Base-by-base conservation (phyloP, 345 rosid genomes). In the Eucalyptus albens region DNA sequence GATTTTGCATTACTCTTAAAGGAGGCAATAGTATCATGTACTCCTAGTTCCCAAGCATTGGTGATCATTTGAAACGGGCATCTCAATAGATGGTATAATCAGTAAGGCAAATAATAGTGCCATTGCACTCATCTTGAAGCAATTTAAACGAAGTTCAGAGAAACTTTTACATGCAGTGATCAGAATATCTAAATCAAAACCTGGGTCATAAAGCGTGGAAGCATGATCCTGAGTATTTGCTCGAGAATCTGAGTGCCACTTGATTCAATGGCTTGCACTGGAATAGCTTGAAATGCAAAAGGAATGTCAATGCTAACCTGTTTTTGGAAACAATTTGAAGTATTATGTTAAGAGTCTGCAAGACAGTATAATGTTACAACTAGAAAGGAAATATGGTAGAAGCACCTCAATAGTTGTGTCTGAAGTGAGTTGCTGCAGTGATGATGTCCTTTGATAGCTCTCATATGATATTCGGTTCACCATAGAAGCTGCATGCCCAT, bases 171-270 rank as follows among this genome's bases (percentile, higher is more conserved):
- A 60, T 3, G 47, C 51, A 86, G 77, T 51, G 15, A 60, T 59
- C 3, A 0, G 37, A 67, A 53, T 14, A 27, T 12, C 50, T 42
- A 22, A 37, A 55, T 77, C 45, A 77, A 87, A 92, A 97, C 99
- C 98, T 97, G 97, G 45, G 95, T 95, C 96, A 96, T 94, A 90
- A 97, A 96, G 89, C 98, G 98, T 1, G 99, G 99, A 91, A 97
- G 97, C 98, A 95, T 97, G 53, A 96, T 92, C 88, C 90, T 93
- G 86, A 97, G 95, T 91, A 96, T 94, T 89, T 97, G 99, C 50
- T 94, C 95, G 67, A 97, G 98, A 90, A 97, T 93, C 91, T 94
- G 96, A 42, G 96, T 92, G 90, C 99, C 99, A 49, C 96, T 94
- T 59, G 97, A 92, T 90, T 97, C 99, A 88, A 97, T 92, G 15